phyloP scores from a whole-genome alignment of 2,329 filamentous ascomycete species.

The Polychaeton citri region DNA sequence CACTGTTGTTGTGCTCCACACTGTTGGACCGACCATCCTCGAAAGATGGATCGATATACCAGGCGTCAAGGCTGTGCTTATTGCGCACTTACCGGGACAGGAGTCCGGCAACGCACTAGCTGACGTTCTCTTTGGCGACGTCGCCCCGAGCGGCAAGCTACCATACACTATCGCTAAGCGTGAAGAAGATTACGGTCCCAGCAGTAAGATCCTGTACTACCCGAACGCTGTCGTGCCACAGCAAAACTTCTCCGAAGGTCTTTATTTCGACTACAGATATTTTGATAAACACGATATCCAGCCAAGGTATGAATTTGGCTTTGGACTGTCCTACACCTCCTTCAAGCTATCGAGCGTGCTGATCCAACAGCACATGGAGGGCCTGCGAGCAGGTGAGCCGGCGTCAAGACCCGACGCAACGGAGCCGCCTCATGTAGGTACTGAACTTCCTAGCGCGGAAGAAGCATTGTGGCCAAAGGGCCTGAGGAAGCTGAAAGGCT shows the following conservation, averaged over 20 bases:
- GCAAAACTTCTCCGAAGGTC: constrained; percentile 68
- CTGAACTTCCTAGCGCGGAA: constrained; percentile 40
- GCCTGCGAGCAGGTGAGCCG: constrained; percentile 15
- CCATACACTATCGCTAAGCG: constrained; percentile 76
- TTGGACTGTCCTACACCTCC: constrained; percentile 67
- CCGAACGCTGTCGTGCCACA: constrained; percentile 61
- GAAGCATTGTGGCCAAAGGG: constrained; percentile 47
- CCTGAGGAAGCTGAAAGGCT: constrained; percentile 52
- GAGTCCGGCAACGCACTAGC: constrained; percentile 73
- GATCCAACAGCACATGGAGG: constrained; percentile 26
- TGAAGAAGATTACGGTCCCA: constrained; percentile 62
- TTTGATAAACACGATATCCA: constrained; percentile 65
- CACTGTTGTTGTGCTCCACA: constrained; percentile 75
- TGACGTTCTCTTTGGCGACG: constrained; percentile 65
- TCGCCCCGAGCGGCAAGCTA: constrained; percentile 67
- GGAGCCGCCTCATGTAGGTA: constrained; percentile 42
- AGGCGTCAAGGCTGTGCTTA: constrained; percentile 62
- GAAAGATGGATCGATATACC: constrained; percentile 70
- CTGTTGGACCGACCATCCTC: constrained; percentile 69
- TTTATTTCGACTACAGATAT: constrained; percentile 82
- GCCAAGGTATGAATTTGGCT: constrained; percentile 78
- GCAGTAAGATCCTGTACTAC: constrained; percentile 54
- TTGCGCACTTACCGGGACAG: constrained; percentile 77
- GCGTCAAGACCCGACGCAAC: constrained; percentile 23
- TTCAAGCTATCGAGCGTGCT: constrained; percentile 49